Conservation (phyloP, 73 alveolate genomes). For the Blepharisma japonicum region DNA sequence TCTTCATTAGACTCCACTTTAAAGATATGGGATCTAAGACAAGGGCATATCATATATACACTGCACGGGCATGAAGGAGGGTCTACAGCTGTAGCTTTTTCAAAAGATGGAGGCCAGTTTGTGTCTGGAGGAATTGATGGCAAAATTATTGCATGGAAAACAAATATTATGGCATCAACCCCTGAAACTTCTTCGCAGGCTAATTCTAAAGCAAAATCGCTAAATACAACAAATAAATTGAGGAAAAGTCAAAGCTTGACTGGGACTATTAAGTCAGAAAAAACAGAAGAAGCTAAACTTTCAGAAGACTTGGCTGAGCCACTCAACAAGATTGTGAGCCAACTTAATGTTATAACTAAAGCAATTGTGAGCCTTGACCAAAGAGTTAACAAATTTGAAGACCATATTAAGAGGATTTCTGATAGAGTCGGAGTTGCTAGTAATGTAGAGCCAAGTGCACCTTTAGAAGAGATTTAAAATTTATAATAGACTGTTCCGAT, state of each 20-base stretch:
- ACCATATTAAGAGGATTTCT: conserved; percentile 23
- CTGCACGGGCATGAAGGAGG: conserved; percentile 97
- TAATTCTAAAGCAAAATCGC: not conserved
- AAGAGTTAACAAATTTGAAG: conserved; percentile 31
- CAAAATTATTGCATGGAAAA: not conserved
- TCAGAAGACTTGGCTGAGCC: conserved; percentile 85
- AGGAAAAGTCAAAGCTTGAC: not conserved
- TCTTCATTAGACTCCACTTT: conserved; percentile 90
- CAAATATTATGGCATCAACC: not conserved
- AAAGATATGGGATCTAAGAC: conserved; percentile 98
- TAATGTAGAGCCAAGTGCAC: too few species aligned
- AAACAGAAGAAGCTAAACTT: conserved; percentile 45
- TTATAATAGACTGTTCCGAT: too few species aligned
- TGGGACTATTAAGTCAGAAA: conserved; percentile 44
- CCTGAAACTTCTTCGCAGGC: not conserved
- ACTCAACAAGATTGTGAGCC: conserved; percentile 73
- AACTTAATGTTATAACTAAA: conserved; percentile 66
- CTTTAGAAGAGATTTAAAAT: too few species aligned
- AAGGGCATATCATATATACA: conserved; percentile 94
- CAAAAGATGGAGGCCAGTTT: conserved; percentile 93
- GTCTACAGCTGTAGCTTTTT: conserved; percentile 81
- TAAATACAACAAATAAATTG: not conserved
- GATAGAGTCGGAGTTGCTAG: not conserved
- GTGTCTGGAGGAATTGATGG: conserved; percentile 73
- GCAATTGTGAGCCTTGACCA: conserved; percentile 32